Evolutionary conservation across 176 grass and related monocot genomes (phyloP).

Genomic region (Oryza meridionalis): DNA sequence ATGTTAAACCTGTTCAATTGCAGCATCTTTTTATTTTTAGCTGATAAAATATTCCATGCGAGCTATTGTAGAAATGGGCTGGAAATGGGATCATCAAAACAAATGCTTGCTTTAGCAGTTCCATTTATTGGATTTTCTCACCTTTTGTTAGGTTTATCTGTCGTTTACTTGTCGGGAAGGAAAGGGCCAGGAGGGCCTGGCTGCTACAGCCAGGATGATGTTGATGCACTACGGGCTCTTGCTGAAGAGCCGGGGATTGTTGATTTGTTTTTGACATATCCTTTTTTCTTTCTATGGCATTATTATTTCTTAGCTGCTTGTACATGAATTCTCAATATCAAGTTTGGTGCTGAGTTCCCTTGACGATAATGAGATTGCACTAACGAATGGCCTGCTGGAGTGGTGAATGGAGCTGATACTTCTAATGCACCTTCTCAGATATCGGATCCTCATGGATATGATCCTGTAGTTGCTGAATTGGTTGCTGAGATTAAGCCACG

Average conservation of each 20-base stretch:
- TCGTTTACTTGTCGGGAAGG: constrained; percentile 80
- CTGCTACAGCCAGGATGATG: constrained; percentile 79
- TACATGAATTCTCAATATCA: constrained; percentile 19
- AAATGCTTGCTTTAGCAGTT: background rate
- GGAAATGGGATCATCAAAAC: background rate
- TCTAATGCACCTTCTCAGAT: constrained; percentile 54
- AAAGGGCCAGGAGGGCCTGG: constrained; percentile 45
- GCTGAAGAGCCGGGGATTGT: constrained; percentile 73
- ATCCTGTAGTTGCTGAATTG: constrained; percentile 68
- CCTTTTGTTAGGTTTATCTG: constrained; percentile 61
- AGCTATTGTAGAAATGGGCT: background rate
- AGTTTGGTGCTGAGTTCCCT: constrained; percentile 31
- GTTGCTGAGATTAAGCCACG: constrained; percentile 84
- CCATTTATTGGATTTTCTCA: constrained; percentile 3
- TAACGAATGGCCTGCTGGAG: constrained; percentile 92
- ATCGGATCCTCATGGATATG: constrained; percentile 62
- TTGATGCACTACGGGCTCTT: constrained; percentile 81
- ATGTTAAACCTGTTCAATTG: background rate
- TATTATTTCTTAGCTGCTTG: background rate
- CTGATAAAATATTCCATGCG: background rate
- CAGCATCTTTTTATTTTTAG: background rate
- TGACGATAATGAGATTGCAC: constrained; percentile 57
- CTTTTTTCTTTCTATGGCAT: constrained; percentile 29
- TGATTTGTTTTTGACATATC: constrained; percentile 97
- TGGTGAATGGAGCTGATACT: constrained; percentile 61